phyloP scores from a whole-genome alignment of 805 yeast species.

The Wickerhamomyces tratensis region DNA sequence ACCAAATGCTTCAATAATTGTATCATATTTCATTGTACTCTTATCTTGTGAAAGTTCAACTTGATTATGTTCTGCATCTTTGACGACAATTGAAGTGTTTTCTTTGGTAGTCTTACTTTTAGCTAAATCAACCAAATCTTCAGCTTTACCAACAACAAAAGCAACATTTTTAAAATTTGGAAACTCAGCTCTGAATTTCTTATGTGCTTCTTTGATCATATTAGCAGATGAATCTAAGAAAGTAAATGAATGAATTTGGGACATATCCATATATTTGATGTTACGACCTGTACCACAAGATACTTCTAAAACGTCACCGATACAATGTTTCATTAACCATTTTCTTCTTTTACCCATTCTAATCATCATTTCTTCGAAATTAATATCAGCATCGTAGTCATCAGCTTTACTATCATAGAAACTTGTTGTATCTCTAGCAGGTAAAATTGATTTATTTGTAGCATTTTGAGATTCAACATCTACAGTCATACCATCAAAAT shows the following conservation, averaged over 20 bases:
- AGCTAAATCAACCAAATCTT: constrained; percentile 58
- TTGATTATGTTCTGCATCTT: constrained; percentile 15
- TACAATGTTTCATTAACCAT: constrained; percentile 67
- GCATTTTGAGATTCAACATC: constrained; percentile 23
- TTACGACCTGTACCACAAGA: constrained; percentile 97
- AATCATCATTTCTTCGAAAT: constrained; percentile 37
- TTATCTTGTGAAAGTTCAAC: constrained; percentile 16
- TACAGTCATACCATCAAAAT: constrained; percentile 22
- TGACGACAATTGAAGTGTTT: constrained; percentile 9
- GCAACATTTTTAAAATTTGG: constrained; percentile 69
- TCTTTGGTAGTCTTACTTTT: constrained; percentile 19
- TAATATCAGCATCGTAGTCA: constrained; percentile 73
- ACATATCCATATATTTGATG: constrained; percentile 59
- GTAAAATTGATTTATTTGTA: constrained; percentile 35
- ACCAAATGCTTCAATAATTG: constrained; percentile 90
- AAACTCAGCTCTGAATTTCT: constrained; percentile 58
- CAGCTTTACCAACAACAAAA: constrained; percentile 86
- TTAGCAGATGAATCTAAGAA: constrained; percentile 75
- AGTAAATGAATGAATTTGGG: constrained; percentile 60
- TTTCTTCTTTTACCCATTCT: constrained; percentile 52
- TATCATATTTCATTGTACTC: constrained; percentile 61
- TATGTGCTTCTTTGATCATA: constrained; percentile 76
- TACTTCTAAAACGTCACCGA: constrained; percentile 89
- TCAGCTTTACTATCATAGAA: constrained; percentile 72
- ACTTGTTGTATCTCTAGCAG: constrained; percentile 71